Conservation (phyloP, 108 stramenopile genomes). For the Aurantiochytrium sp. region DNA sequence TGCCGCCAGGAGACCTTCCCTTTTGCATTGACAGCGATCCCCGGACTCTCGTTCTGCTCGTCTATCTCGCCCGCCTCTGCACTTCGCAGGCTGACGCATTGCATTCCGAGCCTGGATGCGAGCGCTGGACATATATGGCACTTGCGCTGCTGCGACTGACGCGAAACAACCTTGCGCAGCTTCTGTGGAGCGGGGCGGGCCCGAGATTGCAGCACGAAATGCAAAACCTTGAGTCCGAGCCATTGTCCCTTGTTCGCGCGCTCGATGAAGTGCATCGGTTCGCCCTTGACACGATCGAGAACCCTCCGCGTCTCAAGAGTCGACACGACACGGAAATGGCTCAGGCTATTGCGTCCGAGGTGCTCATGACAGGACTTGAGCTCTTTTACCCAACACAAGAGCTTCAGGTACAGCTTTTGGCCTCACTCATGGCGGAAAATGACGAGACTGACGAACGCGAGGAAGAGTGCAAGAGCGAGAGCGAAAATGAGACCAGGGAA, state of each 20-base stretch:
- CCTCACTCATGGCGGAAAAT: conserved; percentile 21
- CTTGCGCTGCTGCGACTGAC: conserved; percentile 26
- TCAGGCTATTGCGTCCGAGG: conserved; percentile 24
- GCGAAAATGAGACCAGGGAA: no score
- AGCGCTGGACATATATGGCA: conserved; percentile 26
- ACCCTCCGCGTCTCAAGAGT: conserved; percentile 5
- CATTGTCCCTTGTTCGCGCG: background rate
- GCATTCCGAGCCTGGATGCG: background rate
- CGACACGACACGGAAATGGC: background rate
- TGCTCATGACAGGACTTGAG: conserved; percentile 32
- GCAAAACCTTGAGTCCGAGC: conserved; percentile 19
- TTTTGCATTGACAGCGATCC: conserved; percentile 29
- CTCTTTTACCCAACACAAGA: conserved; percentile 33
- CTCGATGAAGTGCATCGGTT: conserved; percentile 19
- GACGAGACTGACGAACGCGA: background rate
- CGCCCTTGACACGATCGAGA: conserved; percentile 27
- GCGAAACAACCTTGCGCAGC: conserved; percentile 28
- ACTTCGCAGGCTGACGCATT: background rate
- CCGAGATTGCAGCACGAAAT: background rate
- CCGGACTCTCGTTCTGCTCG: conserved; percentile 31
- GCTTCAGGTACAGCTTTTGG: conserved; percentile 28
- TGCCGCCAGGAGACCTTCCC: background rate
- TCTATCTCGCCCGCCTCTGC: background rate
- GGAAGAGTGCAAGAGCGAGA: background rate
- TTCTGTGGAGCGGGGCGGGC: conserved; percentile 18